Percentiles rank a stretch among this genome's conserved stretches.
Conservation (phyloP, 176 grass and related monocot genomes). For the Triticum monococcum region DNA sequence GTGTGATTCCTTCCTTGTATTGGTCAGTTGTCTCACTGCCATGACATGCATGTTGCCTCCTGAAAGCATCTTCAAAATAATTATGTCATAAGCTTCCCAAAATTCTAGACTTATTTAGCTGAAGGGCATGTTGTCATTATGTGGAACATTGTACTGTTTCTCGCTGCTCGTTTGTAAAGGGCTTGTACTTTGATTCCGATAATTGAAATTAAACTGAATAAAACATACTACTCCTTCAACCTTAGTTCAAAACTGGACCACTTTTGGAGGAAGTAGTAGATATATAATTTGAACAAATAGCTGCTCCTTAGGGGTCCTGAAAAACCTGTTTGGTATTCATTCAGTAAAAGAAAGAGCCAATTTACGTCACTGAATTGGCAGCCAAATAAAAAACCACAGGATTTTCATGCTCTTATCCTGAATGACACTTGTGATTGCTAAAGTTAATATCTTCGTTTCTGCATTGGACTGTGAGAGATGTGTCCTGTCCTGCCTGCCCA, state of each 20-base stretch:
- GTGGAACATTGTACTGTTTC: too few species aligned
- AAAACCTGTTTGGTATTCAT: neutral
- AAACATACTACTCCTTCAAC: neutral
- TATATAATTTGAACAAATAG: neutral
- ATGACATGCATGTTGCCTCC: neutral
- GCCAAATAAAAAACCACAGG: conserved; percentile 2
- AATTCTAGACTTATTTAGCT: too few species aligned
- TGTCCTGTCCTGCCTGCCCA: too few species aligned
- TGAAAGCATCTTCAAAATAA: conserved; percentile 6
- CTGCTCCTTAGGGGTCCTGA: neutral
- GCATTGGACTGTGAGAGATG: neutral
- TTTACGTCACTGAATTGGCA: neutral
- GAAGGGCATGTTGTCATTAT: too few species aligned
- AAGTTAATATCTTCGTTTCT: neutral
- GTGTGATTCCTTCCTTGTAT: conserved; percentile 20
- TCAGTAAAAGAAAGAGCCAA: neutral
- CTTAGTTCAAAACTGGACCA: too few species aligned
- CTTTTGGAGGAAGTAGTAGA: too few species aligned
- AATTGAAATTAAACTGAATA: neutral
- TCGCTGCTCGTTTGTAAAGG: too few species aligned
- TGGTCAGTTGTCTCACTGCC: neutral
- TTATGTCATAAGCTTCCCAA: too few species aligned
- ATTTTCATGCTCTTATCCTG: neutral
- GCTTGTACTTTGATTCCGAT: neutral
- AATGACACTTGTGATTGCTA: neutral